These are phyloP conservation scores for Quercus agrifolia DNA, from an alignment of 306 rosid species.

Conservation along the genomic window DNA sequence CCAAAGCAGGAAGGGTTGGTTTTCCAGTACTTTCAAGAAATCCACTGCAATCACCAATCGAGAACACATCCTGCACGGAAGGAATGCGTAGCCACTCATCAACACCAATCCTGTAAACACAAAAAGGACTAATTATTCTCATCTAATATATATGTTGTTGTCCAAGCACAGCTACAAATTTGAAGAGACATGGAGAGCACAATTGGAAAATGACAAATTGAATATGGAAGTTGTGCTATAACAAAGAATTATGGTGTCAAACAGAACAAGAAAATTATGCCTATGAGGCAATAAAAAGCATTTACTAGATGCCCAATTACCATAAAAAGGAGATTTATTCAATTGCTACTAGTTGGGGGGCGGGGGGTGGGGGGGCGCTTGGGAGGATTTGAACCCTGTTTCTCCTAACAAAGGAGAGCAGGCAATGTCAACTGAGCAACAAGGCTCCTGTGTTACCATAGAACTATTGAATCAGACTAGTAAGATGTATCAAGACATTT, in stretches of 20 bases:
- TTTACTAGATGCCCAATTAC: background rate
- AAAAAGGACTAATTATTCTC: background rate
- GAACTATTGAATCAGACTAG: background rate
- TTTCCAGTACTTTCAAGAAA: slow-evolving; percentile 91
- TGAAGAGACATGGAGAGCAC: background rate
- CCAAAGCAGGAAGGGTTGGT: slow-evolving; percentile 82
- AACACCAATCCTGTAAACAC: slow-evolving; percentile 74
- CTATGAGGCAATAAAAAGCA: background rate
- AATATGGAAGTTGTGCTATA: background rate
- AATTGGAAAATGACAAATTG: background rate
- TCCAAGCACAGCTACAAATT: background rate
- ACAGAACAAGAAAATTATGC: background rate
- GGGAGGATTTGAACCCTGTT: too few species aligned
- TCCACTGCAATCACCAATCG: slow-evolving; percentile 96
- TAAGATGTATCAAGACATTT: background rate
- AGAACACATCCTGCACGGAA: slow-evolving; percentile 64
- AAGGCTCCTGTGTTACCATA: too few species aligned
- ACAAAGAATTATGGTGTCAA: background rate
- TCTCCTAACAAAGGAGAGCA: too few species aligned
- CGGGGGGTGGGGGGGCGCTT: too few species aligned
- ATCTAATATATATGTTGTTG: background rate
- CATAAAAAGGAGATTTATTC: background rate
- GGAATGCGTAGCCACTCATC: slow-evolving; percentile 93
- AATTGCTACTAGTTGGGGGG: too few species aligned
- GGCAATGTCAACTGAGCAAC: too few species aligned